Evolutionary conservation across 805 yeast genomes (phyloP).

Genomic region (Saturnispora dispora): DNA sequence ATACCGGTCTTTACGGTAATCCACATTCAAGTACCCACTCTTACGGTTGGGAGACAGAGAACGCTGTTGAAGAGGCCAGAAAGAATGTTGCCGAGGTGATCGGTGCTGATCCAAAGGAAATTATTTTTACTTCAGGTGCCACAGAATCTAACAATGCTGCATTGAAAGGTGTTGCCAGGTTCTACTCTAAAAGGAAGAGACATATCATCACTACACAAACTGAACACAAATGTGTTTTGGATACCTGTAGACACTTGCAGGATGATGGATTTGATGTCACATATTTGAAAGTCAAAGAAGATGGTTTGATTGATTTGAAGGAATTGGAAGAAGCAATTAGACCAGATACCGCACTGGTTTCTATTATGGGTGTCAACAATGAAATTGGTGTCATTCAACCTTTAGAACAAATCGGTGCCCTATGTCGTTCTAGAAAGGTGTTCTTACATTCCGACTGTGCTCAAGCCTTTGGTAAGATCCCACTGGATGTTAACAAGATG

Average conservation of each 20-base stretch:
- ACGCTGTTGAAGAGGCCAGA: slow-evolving; percentile 83
- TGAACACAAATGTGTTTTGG: slow-evolving; percentile 98
- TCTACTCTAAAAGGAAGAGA: slow-evolving; percentile 79
- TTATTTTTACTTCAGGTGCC: slow-evolving; percentile 95
- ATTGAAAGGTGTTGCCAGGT: slow-evolving; percentile 90
- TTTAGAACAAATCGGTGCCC: slow-evolving; percentile 79
- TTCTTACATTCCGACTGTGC: slow-evolving; percentile 98
- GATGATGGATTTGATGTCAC: slow-evolving; percentile 97
- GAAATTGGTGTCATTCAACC: slow-evolving; percentile 98
- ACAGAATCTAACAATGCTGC: slow-evolving; percentile 96
- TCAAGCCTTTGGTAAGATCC: slow-evolving; percentile 92
- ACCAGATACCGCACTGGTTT: slow-evolving; percentile 83
- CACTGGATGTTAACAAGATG: slow-evolving; percentile 84
- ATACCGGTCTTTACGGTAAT: slow-evolving; percentile 91
- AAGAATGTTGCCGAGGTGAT: slow-evolving; percentile 73
- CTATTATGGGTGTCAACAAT: slow-evolving; percentile 95
- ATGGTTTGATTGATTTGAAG: slow-evolving; percentile 69
- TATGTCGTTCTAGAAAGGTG: slow-evolving; percentile 80
- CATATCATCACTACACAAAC: slow-evolving; percentile 95
- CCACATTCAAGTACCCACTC: slow-evolving; percentile 97
- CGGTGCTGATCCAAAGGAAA: slow-evolving; percentile 92
- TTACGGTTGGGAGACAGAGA: slow-evolving; percentile 98
- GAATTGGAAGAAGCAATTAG: slow-evolving; percentile 76
- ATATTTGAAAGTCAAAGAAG: slow-evolving; percentile 70
- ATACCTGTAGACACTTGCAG: slow-evolving; percentile 87